Conservation (phyloP, 2,329 filamentous ascomycete genomes). For the Fusarium coicis region DNA sequence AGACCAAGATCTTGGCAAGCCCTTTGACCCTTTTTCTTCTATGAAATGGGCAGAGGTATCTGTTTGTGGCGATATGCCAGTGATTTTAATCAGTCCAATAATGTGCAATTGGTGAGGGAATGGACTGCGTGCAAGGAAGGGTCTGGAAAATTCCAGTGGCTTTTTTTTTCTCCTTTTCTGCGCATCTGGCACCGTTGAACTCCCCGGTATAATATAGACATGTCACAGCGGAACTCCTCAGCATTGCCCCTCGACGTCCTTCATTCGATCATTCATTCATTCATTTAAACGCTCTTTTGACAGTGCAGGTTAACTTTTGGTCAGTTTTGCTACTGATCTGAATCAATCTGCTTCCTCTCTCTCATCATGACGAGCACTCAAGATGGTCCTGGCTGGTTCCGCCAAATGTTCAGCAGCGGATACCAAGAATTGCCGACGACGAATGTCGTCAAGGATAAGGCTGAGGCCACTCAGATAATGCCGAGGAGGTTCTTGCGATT, state of each 20-base stretch:
- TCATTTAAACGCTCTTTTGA: conserved; percentile 3
- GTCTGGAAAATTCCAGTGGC: conserved; percentile 18
- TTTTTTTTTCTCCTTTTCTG: conserved; percentile 15
- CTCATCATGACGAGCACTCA: not conserved
- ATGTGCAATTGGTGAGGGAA: not conserved
- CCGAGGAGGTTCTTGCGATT: conserved; percentile 11
- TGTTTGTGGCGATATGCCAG: not conserved
- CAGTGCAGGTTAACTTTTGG: not conserved
- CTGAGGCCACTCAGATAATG: conserved; percentile 3
- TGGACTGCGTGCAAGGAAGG: conserved; percentile 7
- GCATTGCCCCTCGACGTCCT: not conserved
- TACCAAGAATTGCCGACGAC: conserved; percentile 23
- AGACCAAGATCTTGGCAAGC: conserved; percentile 4
- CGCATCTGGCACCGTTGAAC: not conserved
- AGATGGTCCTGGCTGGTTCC: conserved; percentile 9
- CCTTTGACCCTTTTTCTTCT: not conserved
- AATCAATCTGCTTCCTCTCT: conserved; percentile 7
- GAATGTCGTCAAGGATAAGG: conserved; percentile 15
- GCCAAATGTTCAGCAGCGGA: conserved; percentile 18
- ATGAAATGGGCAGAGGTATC: not conserved
- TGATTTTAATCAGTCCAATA: not conserved
- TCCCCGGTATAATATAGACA: conserved; percentile 19
- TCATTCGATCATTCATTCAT: conserved; percentile 3
- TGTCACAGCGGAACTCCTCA: not conserved
- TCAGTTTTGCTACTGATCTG: conserved; percentile 1